These are phyloP conservation scores for Arachis hypogaea DNA, from an alignment of 306 rosid species.

Conservation along the genomic window DNA sequence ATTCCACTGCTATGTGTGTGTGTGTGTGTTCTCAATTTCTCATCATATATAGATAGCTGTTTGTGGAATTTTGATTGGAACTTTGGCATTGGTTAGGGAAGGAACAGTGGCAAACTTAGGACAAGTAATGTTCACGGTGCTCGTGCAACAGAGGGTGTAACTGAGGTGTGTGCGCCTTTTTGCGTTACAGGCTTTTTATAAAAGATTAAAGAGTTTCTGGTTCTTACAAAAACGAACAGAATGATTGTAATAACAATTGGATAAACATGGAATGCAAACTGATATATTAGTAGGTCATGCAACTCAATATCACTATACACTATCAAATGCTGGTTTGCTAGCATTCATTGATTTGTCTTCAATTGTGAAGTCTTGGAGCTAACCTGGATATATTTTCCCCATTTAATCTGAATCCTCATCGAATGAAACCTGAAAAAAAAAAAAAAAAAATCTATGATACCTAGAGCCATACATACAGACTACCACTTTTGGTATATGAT, in stretches of 20 bases:
- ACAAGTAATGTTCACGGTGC: slow-evolving; percentile 51
- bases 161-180: slow-evolving; percentile 62
- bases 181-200: no score
- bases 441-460: not conserved
- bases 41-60: not conserved
- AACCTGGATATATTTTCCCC: not conserved
- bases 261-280: slow-evolving; percentile 15
- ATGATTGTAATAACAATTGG: slow-evolving; percentile 3
- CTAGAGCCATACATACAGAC: not conserved
- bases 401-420: not conserved
- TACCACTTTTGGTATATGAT: not conserved
- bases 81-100: slow-evolving; percentile 75
- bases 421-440: not conserved
- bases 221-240: not conserved
- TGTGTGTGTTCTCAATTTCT: not conserved
- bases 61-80: slow-evolving; percentile 38
- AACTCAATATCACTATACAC: not conserved
- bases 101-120: slow-evolving; percentile 46
- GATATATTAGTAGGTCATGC: not conserved
- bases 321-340: not conserved
- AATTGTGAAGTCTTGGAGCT: slow-evolving; percentile 4
- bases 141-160: slow-evolving; percentile 55
- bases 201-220: not conserved
- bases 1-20: not conserved
- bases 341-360: not conserved